Percentiles rank a stretch among this genome's conserved stretches.
Conservation (phyloP, 306 rosid genomes). For the Coriaria nepalensis region DNA sequence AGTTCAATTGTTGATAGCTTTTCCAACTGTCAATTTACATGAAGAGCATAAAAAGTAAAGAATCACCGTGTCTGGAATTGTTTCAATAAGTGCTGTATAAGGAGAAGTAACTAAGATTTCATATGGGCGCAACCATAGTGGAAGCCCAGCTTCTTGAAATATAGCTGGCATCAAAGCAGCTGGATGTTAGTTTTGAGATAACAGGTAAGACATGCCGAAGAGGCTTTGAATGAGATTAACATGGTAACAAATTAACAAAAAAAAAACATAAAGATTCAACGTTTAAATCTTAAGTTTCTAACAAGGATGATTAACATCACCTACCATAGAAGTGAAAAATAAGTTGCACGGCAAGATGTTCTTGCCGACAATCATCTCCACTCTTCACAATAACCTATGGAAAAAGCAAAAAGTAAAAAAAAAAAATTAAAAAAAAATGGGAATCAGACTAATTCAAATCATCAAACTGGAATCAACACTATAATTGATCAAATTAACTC, state of each 20-base stretch:
- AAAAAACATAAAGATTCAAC: too few relatives aligned
- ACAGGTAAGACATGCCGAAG: not conserved
- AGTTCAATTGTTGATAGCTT: not conserved
- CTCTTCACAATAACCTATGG: conserved; percentile 88
- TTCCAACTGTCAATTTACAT: conserved; percentile 15
- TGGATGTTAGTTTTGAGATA: too few relatives aligned
- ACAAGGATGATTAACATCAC: conserved; percentile 9
- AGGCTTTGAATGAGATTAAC: conserved; percentile 10
- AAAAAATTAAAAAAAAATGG: too few relatives aligned
- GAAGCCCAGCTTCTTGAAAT: conserved; percentile 99
- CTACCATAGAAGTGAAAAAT: conserved; percentile 94
- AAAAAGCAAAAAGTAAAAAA: conserved; percentile 2
- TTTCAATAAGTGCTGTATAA: conserved; percentile 91
- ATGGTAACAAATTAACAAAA: conserved; percentile 8
- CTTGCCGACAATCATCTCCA: conserved; percentile 99
- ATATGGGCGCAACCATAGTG: conserved; percentile 97
- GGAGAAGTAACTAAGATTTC: conserved; percentile 96
- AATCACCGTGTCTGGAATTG: conserved; percentile 94
- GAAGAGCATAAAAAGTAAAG: conserved; percentile 10
- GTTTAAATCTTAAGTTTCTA: too few relatives aligned
- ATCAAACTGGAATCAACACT: too few relatives aligned
- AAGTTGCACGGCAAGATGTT: conserved; percentile 98
- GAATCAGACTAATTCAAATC: too few relatives aligned
- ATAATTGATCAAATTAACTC: too few relatives aligned
- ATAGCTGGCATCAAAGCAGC: conserved; percentile 48